Evolutionary conservation across 176 grass and related monocot species (phyloP), one percentile per base, ranked within the genome.

Genomic region (Oryza officinalis): DNA sequence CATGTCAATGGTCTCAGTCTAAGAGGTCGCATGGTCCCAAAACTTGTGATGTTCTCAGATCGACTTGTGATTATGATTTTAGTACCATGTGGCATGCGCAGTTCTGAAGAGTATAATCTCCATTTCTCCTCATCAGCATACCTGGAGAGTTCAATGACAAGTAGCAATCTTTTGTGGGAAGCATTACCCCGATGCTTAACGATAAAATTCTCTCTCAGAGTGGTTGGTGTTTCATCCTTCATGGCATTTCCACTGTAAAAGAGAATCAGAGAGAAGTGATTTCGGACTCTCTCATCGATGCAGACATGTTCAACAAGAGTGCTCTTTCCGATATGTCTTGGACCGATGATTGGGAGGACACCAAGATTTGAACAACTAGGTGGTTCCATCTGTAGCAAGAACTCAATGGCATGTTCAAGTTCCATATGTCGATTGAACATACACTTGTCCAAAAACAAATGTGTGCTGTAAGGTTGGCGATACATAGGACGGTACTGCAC

Each of bases 151-250:
- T 79, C 74, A 26, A 79, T 35, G 15, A 79, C 30, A 5, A 79
- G 27, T 30, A 79, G 1, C 26, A 86, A 31, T 30, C 44, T 85
- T 47, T 85, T 31, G 13, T 65, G 77, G 0, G 18, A 69, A 60
- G 30, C 1, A 11, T 54, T 6, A 52, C 20, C 11, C 79, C 71
- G 22, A 22, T 69, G 67, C 23, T 38, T 31, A 13, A 27, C 44
- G 46, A 12, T 4, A 25, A 3, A 5, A 46, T 46, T 27, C 0
- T n/a, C 0, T 57, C 25, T 2, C 1, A 59, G 26, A 37, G 40
- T 37, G 5, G 0, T 1, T 17, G 15, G 10, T 27, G 33, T 20
- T 26, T 18, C 17, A 38, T 71, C 69, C 2, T 25, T 71, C 4
- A 35, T 38, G 11, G 4, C 38, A 9, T 2, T 1, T 47, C 6